Evolutionary conservation across 768 basidiomycete species (phyloP).

Genomic region (Pholiota microspora): DNA sequence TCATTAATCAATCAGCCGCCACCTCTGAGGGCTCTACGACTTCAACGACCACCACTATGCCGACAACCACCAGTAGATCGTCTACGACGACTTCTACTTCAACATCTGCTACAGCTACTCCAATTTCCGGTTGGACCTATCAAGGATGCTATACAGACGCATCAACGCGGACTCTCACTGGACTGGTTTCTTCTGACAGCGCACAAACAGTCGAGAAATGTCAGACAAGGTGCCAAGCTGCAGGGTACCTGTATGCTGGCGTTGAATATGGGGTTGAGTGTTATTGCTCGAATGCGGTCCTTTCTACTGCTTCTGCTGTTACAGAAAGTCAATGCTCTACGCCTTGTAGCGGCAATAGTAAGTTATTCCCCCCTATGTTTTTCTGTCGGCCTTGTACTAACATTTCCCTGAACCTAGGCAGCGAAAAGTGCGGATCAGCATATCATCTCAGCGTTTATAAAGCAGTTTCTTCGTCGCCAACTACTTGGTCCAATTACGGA

Average conservation of each 20-base stretch:
- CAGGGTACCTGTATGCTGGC: slow-evolving; percentile 28
- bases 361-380: neutral
- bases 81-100: slow-evolving; percentile 16
- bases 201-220: slow-evolving; percentile 28
- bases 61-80: slow-evolving; percentile 8
- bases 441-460: slow-evolving; percentile 27
- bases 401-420: slow-evolving; percentile 18
- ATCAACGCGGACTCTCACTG: slow-evolving; percentile 20
- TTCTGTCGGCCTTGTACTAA: neutral
- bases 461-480: slow-evolving; percentile 5
- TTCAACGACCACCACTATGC: slow-evolving; percentile 7
- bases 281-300: slow-evolving; percentile 27
- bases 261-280: slow-evolving; percentile 32
- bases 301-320: slow-evolving; percentile 15
- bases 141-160: slow-evolving; percentile 27
- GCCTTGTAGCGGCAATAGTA: slow-evolving; percentile 31
- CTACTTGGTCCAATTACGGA: slow-evolving; percentile 22
- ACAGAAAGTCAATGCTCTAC: slow-evolving; percentile 27
- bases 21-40: slow-evolving; percentile 4
- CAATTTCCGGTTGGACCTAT: slow-evolving; percentile 22
- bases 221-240: slow-evolving; percentile 22
- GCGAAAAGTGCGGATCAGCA: slow-evolving; percentile 28
- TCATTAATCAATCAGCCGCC: slow-evolving; percentile 9
- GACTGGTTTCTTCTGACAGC: slow-evolving; percentile 12
- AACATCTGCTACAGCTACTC: slow-evolving; percentile 14